Conservation (phyloP, 2,329 filamentous ascomycete species). For the Ascochyta fabae region DNA sequence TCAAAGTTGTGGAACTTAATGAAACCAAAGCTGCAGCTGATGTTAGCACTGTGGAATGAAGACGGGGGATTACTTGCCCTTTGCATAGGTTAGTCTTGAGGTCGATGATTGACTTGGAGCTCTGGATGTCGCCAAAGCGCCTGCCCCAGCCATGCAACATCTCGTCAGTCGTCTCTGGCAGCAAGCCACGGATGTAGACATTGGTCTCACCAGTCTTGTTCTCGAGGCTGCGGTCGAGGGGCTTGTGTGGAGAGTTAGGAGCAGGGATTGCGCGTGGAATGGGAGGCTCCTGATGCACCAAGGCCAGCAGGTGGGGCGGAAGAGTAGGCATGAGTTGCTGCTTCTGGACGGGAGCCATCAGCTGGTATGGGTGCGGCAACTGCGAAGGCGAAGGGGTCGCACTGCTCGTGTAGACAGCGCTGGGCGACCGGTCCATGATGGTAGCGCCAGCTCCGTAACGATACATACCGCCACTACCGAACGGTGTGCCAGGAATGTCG, state of each 20-base stretch:
- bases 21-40: conserved; percentile 79
- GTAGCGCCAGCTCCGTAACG: conserved; percentile 53
- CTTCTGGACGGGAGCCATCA: conserved; percentile 51
- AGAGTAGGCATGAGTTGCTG: conserved; percentile 48
- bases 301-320: conserved; percentile 54
- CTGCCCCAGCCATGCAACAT: conserved; percentile 81
- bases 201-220: conserved; percentile 96
- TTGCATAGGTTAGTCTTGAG: conserved; percentile 93
- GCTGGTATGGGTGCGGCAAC: conserved; percentile 52
- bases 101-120: conserved; percentile 98
- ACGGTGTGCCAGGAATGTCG: conserved; percentile 58
- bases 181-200: conserved; percentile 95
- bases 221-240: conserved; percentile 90
- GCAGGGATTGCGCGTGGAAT: conserved; percentile 91
- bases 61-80: conserved; percentile 65
- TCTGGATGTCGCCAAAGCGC: conserved; percentile 92
- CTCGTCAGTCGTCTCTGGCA: conserved; percentile 93
- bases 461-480: conserved; percentile 52
- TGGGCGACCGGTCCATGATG: conserved; percentile 59
- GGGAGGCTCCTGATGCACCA: conserved; percentile 72
- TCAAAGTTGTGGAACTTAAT: conserved; percentile 90
- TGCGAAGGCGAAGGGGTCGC: conserved; percentile 59
- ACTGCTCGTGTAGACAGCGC: conserved; percentile 55
- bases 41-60: conserved; percentile 14
- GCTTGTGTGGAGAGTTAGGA: conserved; percentile 84